Conservation (phyloP, 176 grass and related monocot genomes). For the Carex scoparia region DNA sequence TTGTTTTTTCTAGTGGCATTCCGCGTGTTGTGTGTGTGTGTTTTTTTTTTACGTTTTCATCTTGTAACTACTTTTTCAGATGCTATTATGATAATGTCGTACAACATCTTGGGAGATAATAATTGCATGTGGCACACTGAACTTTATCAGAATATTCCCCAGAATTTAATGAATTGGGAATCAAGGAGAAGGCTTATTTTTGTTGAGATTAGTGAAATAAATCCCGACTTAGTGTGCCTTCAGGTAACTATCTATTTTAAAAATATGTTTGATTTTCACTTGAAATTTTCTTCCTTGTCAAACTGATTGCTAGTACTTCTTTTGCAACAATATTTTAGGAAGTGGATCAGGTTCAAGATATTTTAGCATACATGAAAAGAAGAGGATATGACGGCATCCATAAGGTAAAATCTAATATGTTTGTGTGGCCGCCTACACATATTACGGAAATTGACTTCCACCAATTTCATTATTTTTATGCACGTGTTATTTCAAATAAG, state of each 20-base stretch:
- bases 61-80: conserved; percentile 29
- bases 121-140: conserved; percentile 51
- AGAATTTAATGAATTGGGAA: conserved; percentile 61
- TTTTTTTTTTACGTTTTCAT: background rate
- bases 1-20: background rate
- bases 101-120: conserved; percentile 83
- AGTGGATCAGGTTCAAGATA: conserved; percentile 64
- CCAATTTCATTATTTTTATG: background rate
- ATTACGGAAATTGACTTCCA: background rate
- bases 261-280: background rate
- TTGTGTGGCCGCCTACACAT: background rate
- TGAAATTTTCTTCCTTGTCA: background rate
- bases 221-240: conserved; percentile 79
- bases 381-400: conserved; percentile 59
- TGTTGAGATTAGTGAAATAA: conserved; percentile 59
- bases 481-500: background rate
- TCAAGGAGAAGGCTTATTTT: conserved; percentile 63
- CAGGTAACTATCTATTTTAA: conserved; percentile 46
- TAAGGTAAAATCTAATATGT: conserved; percentile 49
- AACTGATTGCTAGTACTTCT: background rate
- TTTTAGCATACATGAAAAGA: conserved; percentile 43
- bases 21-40: background rate
- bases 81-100: conserved; percentile 64
- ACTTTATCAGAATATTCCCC: conserved; percentile 63
- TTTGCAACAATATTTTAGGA: conserved; percentile 33